Evolutionary conservation across 768 basidiomycete genomes (phyloP).

Genomic region (Ephemerocybe angulata): DNA sequence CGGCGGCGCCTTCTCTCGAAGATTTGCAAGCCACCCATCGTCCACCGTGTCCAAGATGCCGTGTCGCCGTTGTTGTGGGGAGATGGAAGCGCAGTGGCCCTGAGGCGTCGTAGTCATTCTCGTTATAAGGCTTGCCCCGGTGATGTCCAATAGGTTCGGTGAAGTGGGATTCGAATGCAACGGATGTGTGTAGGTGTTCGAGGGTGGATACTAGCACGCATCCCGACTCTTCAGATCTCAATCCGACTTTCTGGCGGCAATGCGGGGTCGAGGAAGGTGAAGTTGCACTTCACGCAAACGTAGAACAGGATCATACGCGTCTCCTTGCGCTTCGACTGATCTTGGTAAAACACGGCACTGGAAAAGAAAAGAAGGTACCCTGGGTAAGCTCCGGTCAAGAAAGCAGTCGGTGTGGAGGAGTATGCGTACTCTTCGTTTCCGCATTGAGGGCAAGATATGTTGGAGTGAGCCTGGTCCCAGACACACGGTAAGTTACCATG

Average conservation of each 20-base stretch:
- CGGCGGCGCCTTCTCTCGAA: no score
- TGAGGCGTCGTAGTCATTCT: no score
- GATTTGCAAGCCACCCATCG: no score
- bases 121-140: no score
- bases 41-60: no score
- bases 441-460: conserved; percentile 80
- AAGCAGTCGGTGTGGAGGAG: conserved; percentile 10
- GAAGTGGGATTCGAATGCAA: no score
- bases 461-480: conserved; percentile 75
- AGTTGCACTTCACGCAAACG: conserved; percentile 80
- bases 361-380: conserved; percentile 8
- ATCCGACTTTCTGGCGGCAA: conserved; percentile 27
- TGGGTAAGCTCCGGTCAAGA: neutral
- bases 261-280: conserved; percentile 70
- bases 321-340: conserved; percentile 95
- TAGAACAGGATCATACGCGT: conserved; percentile 94
- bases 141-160: no score
- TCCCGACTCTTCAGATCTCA: neutral
- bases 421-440: conserved; percentile 70
- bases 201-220: no score
- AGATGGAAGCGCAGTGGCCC: no score
- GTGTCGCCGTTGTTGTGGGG: no score
- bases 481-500: neutral
- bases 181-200: no score
- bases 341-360: conserved; percentile 94